These are phyloP conservation scores for Aspergillus thermomutatus DNA, from an alignment of 2,329 filamentous ascomycete genomes.

Conservation along the genomic window DNA sequence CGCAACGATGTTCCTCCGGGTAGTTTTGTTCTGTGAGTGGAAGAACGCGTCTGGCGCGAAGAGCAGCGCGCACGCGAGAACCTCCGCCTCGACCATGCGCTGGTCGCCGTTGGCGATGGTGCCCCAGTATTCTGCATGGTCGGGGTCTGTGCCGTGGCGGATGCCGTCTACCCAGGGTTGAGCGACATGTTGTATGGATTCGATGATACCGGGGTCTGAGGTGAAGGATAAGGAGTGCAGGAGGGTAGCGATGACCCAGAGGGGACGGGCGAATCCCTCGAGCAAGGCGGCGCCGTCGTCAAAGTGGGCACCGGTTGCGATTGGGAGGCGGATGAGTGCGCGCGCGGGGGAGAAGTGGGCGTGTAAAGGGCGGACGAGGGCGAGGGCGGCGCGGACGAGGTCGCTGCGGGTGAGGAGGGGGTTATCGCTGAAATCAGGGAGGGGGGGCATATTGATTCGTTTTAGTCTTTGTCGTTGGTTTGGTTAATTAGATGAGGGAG, in stretches of 20 bases:
- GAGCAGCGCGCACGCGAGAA: slow-evolving; percentile 16
- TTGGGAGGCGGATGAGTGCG: slow-evolving; percentile 14
- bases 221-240: background rate
- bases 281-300: slow-evolving; percentile 22
- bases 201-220: background rate
- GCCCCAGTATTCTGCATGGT: slow-evolving; percentile 22
- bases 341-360: slow-evolving; percentile 12
- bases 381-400: slow-evolving; percentile 9
- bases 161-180: slow-evolving; percentile 4
- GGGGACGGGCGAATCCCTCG: slow-evolving; percentile 33
- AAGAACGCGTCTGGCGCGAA: slow-evolving; percentile 16
- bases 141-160: slow-evolving; percentile 16
- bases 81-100: slow-evolving; percentile 23
- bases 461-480: too few relatives aligned
- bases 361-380: slow-evolving; percentile 14
- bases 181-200: background rate
- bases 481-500: too few relatives aligned
- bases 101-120: slow-evolving; percentile 16
- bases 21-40: slow-evolving; percentile 6
- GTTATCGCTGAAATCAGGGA: slow-evolving; percentile 17
- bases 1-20: slow-evolving; percentile 8
- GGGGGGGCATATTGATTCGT: slow-evolving; percentile 16
- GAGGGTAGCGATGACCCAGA: slow-evolving; percentile 33
- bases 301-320: slow-evolving; percentile 18
- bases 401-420: slow-evolving; percentile 12